Conservation (phyloP, 2,329 filamentous ascomycete genomes). For the Apiospora phragmitis region DNA sequence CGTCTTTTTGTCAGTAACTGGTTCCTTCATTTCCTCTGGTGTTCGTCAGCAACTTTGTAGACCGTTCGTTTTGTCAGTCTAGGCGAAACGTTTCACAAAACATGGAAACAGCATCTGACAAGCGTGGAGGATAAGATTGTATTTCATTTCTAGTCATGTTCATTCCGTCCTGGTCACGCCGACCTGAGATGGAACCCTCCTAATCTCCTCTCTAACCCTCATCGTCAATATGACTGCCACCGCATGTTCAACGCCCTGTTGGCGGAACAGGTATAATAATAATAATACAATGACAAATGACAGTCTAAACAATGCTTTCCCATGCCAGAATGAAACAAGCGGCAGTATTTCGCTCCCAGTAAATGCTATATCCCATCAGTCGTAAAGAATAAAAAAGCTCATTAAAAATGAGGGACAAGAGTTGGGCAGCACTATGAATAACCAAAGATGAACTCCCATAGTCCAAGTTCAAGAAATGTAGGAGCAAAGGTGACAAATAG, state of each 20-base stretch:
- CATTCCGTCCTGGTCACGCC: not conserved
- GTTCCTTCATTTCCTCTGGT: not conserved
- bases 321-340: not conserved
- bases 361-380: constrained; percentile 1
- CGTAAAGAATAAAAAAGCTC: not conserved
- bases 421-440: not conserved
- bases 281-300: not conserved
- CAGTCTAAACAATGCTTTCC: not conserved
- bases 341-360: not conserved
- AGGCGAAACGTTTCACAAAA: not conserved
- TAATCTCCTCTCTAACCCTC: not conserved
- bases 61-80: not conserved
- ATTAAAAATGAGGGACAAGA: not conserved
- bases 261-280: not conserved
- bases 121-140: not conserved
- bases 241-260: not conserved
- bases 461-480: not conserved
- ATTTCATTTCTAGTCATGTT: not conserved
- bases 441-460: not conserved
- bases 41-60: not conserved
- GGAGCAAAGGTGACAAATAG: not conserved
- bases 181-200: too few species aligned
- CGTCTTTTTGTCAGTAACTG: not conserved
- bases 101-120: not conserved
- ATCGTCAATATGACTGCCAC: too few species aligned